Percentiles rank a stretch among this genome's conserved stretches.
Conservation (phyloP, 148 eudicot species). For the Polygonum maritimum region DNA sequence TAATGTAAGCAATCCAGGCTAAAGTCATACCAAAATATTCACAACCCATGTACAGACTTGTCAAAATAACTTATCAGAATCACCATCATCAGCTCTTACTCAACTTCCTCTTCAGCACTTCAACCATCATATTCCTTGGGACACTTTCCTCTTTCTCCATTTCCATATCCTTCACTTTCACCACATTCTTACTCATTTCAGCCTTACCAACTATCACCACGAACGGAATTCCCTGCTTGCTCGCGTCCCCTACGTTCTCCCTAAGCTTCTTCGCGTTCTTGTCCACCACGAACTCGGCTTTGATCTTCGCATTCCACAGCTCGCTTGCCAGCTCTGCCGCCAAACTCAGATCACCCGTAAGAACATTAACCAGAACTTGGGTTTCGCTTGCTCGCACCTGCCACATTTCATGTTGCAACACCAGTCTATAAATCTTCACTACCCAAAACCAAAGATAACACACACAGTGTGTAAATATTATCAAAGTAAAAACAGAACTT, state of each 20-base stretch:
- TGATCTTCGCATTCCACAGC: slow-evolving; percentile 63
- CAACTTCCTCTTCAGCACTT: slow-evolving; percentile 41
- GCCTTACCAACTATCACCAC: slow-evolving; percentile 69
- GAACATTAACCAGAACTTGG: slow-evolving; percentile 65
- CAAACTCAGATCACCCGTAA: slow-evolving; percentile 52
- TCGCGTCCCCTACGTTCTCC: slow-evolving; percentile 70
- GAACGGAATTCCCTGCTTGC: slow-evolving; percentile 56
- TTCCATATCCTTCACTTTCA: slow-evolving; percentile 50
- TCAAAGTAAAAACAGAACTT: too few species aligned
- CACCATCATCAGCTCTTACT: neutral
- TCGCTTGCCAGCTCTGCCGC: slow-evolving; percentile 58
- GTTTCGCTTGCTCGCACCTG: slow-evolving; percentile 85
- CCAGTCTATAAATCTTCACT: neutral
- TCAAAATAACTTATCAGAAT: neutral
- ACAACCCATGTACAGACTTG: too few species aligned
- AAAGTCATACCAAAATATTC: too few species aligned
- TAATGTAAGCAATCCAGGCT: too few species aligned
- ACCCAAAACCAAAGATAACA: too few species aligned
- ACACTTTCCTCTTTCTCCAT: slow-evolving; percentile 37
- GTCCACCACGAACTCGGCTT: slow-evolving; percentile 44
- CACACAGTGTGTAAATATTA: too few species aligned
- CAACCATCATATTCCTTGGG: slow-evolving; percentile 37
- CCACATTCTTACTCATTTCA: slow-evolving; percentile 48
- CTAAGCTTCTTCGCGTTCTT: slow-evolving; percentile 27
- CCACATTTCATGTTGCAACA: neutral